Base-by-base conservation (phyloP, 768 basidiomycete species). In the Suillus plorans region DNA sequence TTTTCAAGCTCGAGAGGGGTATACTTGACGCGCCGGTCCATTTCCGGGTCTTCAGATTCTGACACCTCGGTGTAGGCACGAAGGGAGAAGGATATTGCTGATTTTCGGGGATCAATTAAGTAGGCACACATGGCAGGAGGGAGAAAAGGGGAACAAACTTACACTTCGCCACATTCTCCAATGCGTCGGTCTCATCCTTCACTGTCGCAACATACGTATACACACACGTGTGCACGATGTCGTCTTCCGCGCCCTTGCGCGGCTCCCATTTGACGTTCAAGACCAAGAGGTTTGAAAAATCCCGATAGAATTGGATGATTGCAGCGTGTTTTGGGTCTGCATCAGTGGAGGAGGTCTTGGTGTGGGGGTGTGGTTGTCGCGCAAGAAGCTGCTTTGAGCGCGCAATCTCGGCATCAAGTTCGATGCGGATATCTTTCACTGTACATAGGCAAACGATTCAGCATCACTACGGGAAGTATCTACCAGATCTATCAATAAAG, bases 231-330 rank as follows among this genome's bases (percentile, higher is more conserved):
- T 89, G 82, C 16, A 80, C 75, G 78, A 86, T 82, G 63, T 92
- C 86, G 20, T 92, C 89, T 9, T 62, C 36, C n/a, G 44, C 25
- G 13, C 82, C 69, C 42, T 82, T 79, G 61, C 60, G 77, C 74
- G 34, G 74, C 75, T 80, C 81, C 61, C 81, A 74, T 70, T 87
- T 89, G 73, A 92, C 69, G 60, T 80, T 84, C 4, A 85, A 80
- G 28, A 96, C 82, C 45, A 92, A 80, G 28, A 96, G 78, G 69
- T 94, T 92, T 1, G 92, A 94, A 67, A 94, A 76, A 70, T 95
- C 93, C 74, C 95, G 93, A 73, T 97, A 97, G 66, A 96, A 85
- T 60, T 81, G 81, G 69, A 94, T 82, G 50, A 89, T 82, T 70
- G 83, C 79, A 4, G 79, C 77, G 68, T 86, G 83, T 72, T 88